These are phyloP conservation scores for Aspergillus heteromorphus DNA, from an alignment of 495 filamentous ascomycete genomes.

Conservation along the genomic window DNA sequence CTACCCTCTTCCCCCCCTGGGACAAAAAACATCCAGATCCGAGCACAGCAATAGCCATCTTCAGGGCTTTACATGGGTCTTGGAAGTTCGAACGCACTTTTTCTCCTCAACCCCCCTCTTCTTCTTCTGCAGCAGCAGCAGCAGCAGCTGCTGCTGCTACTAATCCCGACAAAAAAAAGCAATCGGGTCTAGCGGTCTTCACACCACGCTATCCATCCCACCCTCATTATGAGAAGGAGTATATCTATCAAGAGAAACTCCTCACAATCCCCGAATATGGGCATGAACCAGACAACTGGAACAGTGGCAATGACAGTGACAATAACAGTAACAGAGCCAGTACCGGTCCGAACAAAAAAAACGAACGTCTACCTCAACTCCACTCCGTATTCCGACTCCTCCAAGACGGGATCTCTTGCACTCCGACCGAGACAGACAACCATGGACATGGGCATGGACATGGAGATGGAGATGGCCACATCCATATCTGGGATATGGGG, in stretches of 20 bases:
- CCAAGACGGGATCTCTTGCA: too few relatives aligned
- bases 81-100: constrained; percentile 55
- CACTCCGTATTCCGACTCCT: too few relatives aligned
- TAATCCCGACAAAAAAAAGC: too few relatives aligned
- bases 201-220: constrained; percentile 43
- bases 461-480: not conserved
- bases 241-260: constrained; percentile 28
- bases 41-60: constrained; percentile 46
- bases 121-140: too few relatives aligned
- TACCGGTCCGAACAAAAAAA: too few relatives aligned
- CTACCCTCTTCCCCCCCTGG: constrained; percentile 7
- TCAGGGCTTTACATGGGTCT: constrained; percentile 65
- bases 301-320: too few relatives aligned
- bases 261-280: not conserved
- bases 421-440: too few relatives aligned
- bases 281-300: too few relatives aligned
- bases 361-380: too few relatives aligned
- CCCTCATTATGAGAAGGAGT: constrained; percentile 23
- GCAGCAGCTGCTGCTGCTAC: too few relatives aligned
- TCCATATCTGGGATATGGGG: constrained; percentile 1
- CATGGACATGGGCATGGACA: too few relatives aligned
- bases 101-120: not conserved
- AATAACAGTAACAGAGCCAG: too few relatives aligned
- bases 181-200: constrained; percentile 47
- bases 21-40: not conserved